Evolutionary conservation across 2,329 filamentous ascomycete genomes (phyloP), one percentile per base, ranked within the genome.

Genomic region (Colletotrichum scovillei): DNA sequence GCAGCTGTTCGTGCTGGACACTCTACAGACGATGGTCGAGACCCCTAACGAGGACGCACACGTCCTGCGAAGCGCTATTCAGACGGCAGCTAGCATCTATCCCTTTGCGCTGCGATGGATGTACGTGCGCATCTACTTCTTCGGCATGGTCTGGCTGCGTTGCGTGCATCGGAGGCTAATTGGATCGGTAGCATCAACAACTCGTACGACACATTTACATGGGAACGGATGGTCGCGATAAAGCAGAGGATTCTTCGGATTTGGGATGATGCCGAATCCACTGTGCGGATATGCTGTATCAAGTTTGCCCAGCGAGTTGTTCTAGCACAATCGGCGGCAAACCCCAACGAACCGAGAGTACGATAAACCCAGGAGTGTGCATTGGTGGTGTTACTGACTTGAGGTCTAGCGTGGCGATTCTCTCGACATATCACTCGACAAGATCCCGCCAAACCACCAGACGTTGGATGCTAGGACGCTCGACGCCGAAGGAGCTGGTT

Each of bases 241-340:
- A 99, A 99, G 86, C 91, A 93, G 68, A 93, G 92, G 78, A 97
- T 99, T 77, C 84, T 99, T 73, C 91, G 91, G 73, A 91, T 97
- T 79, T 98, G 97, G 96, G 96, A 98, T 78, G 89, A 87, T 56
- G 92, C 94, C 22, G 86, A 90, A 16, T 88, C 92, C 14, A 93
- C 94, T 3, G 90, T 98, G 75, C 92, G 92, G 78, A 92, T 98
- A 81, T 97, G 95, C 87, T 98, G 97, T 85, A 93, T 98, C 88
- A 99, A 99, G 83, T 99, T 99, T 82, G 93, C 95, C 49, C 96
- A 99, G 85, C 92, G 94, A 75, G 94, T 98, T 57, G 93, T 99
- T 57, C 90, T 98, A 76, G 94, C 95, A 22, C 96, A 99, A 83
- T 98, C 95, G 12, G 92, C 92, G n/a, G 94, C 94, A 59, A 85